Percentiles rank a stretch among this genome's conserved stretches.
Evolutionary conservation across 192 early-diverging fungal genomes (phyloP).

Genomic region (Backusella westeae): DNA sequence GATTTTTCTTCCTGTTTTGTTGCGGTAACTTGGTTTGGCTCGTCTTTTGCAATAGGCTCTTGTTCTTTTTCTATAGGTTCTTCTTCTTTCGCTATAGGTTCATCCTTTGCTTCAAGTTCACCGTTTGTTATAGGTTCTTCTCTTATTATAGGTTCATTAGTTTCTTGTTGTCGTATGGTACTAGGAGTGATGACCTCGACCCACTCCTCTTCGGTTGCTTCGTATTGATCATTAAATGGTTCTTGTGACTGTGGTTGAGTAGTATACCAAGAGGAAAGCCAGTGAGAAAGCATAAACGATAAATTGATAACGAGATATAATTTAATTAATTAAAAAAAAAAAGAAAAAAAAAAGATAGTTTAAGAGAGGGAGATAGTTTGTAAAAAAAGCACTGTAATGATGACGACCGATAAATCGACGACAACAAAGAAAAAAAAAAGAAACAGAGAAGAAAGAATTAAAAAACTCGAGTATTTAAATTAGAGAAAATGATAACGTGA

Average conservation of each 20-base stretch:
- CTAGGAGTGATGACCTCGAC: background rate
- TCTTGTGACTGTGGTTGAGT: constrained; percentile 14
- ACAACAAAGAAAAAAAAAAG: constrained; percentile 14
- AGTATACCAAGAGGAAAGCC: constrained; percentile 13
- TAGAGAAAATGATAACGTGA: constrained; percentile 12
- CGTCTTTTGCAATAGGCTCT: no score
- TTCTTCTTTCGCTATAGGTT: background rate
- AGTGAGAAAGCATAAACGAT: constrained; percentile 13
- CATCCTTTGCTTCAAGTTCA: background rate
- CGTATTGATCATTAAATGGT: constrained; percentile 5
- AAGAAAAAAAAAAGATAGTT: background rate
- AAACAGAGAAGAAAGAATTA: background rate
- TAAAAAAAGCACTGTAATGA: background rate
- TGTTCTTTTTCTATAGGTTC: no score
- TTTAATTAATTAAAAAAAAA: constrained; percentile 13
- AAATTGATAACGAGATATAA: background rate
- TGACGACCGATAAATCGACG: constrained; percentile 4
- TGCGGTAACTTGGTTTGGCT: no score
- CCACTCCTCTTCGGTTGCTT: constrained; percentile 13
- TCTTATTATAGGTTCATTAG: background rate
- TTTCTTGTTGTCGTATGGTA: background rate
- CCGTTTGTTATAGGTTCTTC: background rate
- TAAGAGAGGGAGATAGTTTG: constrained; percentile 1
- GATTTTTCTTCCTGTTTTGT: no score
- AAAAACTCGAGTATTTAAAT: background rate